phyloP scores from a whole-genome alignment of 768 basidiomycete species.

The Boletus speciosus region DNA sequence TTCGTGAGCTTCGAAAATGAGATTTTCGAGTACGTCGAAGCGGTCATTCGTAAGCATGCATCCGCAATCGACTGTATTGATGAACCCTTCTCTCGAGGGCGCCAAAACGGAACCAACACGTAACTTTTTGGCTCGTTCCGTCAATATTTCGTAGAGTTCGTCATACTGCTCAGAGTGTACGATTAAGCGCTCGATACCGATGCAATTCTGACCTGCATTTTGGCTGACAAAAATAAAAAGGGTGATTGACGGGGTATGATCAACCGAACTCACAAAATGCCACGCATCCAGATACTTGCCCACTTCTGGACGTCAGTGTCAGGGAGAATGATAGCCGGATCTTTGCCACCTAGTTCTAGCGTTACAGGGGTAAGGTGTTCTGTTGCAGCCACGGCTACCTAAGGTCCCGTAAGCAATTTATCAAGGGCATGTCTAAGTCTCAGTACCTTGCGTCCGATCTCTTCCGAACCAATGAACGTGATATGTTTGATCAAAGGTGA shows the following conservation, averaged over 20 bases:
- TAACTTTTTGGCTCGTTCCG: constrained; percentile 60
- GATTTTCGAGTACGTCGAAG: constrained; percentile 62
- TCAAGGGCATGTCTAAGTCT: constrained; percentile 9
- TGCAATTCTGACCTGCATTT: constrained; percentile 94
- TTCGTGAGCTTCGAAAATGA: constrained; percentile 66
- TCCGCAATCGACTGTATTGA: constrained; percentile 78
- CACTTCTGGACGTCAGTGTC: constrained; percentile 79
- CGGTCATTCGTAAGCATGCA: constrained; percentile 79
- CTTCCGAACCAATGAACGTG: constrained; percentile 87
- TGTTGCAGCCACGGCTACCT: constrained; percentile 83
- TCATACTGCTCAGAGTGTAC: constrained; percentile 79
- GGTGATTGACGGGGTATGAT: not conserved
- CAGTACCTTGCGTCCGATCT: constrained; percentile 66
- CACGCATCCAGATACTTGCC: constrained; percentile 83
- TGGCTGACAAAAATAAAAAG: constrained; percentile 51
- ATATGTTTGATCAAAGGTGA: constrained; percentile 86
- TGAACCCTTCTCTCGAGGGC: constrained; percentile 61
- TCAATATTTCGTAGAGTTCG: constrained; percentile 63
- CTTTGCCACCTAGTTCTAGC: constrained; percentile 93
- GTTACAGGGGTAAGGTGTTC: constrained; percentile 87
- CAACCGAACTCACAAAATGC: constrained; percentile 71
- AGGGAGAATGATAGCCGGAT: constrained; percentile 87
- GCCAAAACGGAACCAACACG: constrained; percentile 78
- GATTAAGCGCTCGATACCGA: constrained; percentile 91
- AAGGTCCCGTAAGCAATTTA: constrained; percentile 6